Evolutionary conservation across 2,329 filamentous ascomycete species (phyloP).

Genomic region (Arthrobotrys sphaeroides): DNA sequence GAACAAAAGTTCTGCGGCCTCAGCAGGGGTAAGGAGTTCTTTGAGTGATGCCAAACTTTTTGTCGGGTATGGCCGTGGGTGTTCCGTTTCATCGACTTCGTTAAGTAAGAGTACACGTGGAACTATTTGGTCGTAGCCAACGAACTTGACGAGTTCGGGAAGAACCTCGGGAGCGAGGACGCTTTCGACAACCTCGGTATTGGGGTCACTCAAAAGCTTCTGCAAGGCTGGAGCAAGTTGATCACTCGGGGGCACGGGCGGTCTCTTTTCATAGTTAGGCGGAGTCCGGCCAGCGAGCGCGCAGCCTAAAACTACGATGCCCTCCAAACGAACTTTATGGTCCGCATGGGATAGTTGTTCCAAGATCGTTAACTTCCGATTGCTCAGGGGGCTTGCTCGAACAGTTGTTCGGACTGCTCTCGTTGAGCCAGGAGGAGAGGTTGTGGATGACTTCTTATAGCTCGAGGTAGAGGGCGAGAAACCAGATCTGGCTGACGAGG

Average conservation of each 20-base stretch:
- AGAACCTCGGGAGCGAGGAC: slow-evolving; percentile 58
- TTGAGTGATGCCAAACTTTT: slow-evolving; percentile 57
- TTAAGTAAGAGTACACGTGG: slow-evolving; percentile 57
- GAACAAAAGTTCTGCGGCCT: slow-evolving; percentile 57
- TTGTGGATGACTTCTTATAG: slow-evolving; percentile 41
- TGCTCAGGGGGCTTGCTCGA: slow-evolving; percentile 56
- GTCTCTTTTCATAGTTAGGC: slow-evolving; percentile 57
- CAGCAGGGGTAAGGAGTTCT: slow-evolving; percentile 55
- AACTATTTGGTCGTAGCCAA: slow-evolving; percentile 58
- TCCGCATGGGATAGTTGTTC: slow-evolving; percentile 58
- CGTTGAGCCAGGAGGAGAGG: slow-evolving; percentile 36
- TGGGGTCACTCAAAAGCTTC: slow-evolving; percentile 57
- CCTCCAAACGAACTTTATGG: slow-evolving; percentile 57
- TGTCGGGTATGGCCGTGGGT: slow-evolving; percentile 56
- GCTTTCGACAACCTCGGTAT: slow-evolving; percentile 58
- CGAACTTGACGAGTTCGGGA: slow-evolving; percentile 56
- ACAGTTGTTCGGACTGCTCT: slow-evolving; percentile 52
- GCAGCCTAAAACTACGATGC: slow-evolving; percentile 57
- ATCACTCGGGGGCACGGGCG: slow-evolving; percentile 56
- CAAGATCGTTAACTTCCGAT: slow-evolving; percentile 57
- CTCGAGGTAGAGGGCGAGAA: slow-evolving; percentile 45
- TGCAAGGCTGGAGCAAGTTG: slow-evolving; percentile 57
- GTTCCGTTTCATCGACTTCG: slow-evolving; percentile 58
- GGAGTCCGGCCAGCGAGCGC: slow-evolving; percentile 57
- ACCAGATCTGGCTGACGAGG: slow-evolving; percentile 50